Base-by-base conservation (phyloP, 192 early-diverging fungal genomes). In the Podila clonocystis region DNA sequence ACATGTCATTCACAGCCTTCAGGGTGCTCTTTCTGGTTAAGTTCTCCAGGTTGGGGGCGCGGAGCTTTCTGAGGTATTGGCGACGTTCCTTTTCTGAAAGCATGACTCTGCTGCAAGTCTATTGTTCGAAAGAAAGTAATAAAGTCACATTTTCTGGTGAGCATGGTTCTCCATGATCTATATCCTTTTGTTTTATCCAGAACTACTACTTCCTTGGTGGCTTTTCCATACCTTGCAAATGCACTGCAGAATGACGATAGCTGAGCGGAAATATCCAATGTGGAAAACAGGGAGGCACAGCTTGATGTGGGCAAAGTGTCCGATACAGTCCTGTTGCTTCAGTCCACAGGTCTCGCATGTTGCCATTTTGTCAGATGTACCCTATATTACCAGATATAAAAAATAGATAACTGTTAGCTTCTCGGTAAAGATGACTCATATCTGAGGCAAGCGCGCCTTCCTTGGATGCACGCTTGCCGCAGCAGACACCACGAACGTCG, bases 231-330 rank as follows among this genome's bases (percentile, higher is more conserved):
- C 94, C 86, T 98, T 98, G 91, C 98, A 99, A 65, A 98, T 98
- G 60, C 96, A 92, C 86, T 99, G 97, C 38, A 99, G 84, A 63
- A 98, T 95, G 24, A 87, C 91, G 49, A 97, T 89, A 62, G 93
- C 93, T 49, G 91, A 87, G 72, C 94, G 93, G 80, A 99, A 99
- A 85, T 96, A 99, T 57, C 98, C 98, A 87, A 97, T 96, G 58
- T 99, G 98, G 78, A 99, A 99, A 24, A 99, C 95, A 7, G 98
- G 98, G 58, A 99, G 84, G 49, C 92, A 93, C 11, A 99, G 88
- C 59, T 95, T 92, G 34, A 99, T 88, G 70, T 95, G 94, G 20
- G 97, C 98, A 87, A 92, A 99, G 87, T 99, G 98, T 36, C 98
- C 98, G 26, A 96, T 91, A 84, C 98, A 99, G 59, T 97, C 94